Base-by-base conservation (phyloP, 257 asterid genomes). In the Gardenia jasminoides region DNA sequence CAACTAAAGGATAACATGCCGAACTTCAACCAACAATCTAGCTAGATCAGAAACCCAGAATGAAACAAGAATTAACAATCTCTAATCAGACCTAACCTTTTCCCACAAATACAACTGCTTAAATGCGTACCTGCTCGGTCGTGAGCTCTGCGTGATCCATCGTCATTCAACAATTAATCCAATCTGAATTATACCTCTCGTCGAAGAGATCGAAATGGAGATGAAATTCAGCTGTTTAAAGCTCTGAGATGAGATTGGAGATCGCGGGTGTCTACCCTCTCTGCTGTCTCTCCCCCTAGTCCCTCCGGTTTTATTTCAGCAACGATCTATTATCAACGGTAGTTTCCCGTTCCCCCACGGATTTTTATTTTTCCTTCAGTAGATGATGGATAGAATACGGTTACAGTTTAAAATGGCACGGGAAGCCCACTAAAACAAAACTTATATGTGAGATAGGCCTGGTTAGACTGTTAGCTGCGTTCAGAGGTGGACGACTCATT, bases 91-190 rank as follows among this genome's bases (percentile, higher is more conserved):
- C 41, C 28, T 59, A 59, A 4, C 24, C 5, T 12, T 3, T 12
- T 12, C 15, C 15, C 11, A 73, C n/a, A 11, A 76, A 30, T 68
- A 36, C 28, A 80, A 43, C 1, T 36, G 41, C 41, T 36, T 36
- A 82, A 56, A 22, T 47, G 1, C 17, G 67, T 7, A 89, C 96
- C 92, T 89, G 86, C 56, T 91, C 88, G 69, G 91, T 86, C 48
- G 96, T 81, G 82, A 91, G 87, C 81, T 91, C 93, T 47, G 87
- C 84, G 15, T 87, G 88, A 82, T 84, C 90, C 78, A 79, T 73
- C 41, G 88, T 83, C 89, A 81, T 82, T 80, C 20, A 44, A 31
- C 31, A 47, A 76, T 76, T 16, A 26, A 13, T n/a, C 19, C 8
- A 0, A 67, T 33, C 48, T 31, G 50, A 16, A 31, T 16, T 24